Evolutionary conservation across 441 rosid species (phyloP), one percentile per base, ranked within the genome.

Genomic region (Melastoma candidum): DNA sequence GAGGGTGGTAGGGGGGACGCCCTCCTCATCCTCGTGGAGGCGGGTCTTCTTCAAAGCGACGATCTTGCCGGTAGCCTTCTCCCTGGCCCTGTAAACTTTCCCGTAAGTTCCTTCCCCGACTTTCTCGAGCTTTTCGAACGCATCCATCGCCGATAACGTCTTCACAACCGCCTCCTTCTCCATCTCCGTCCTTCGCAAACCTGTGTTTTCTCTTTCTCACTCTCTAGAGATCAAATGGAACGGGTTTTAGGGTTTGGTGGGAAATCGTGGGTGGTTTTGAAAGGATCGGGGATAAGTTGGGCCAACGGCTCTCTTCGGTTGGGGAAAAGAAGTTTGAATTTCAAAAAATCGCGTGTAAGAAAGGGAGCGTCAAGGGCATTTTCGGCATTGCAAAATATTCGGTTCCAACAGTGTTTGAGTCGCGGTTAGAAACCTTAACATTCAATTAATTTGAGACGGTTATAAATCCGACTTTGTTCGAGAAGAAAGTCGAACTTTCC

Each of bases 71-170:
- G 97, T 94, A 26, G 96, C 96, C 62, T 77, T 82, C 71, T 94
- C 97, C 59, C 86, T 78, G 12, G 97, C 97, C 74, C 95, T 68
- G 73, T 90, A 94, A 3, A 94, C 97, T 63, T 94, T 94, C 0
- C 95, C 97, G 68, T 90, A 94, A 2, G 97, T 94, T 6, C 99
- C 99, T 65, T 94, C 97, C 32, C 97, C 97, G 0, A 90, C 96
- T 64, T 94, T 94, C 82, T 94, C 99, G 3, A 90, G 85, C 73
- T 94, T 94, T 76, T 94, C 96, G 72, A 87, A 94, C 13, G 81
- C 82, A 48, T 90, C 92, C 96, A 83, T 94, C 13, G 82, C 95
- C 9, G 92, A 87, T 4, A 61, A 63, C 4, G 72, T 53, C 43
- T 11, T 22, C 54, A 24, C 17, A 13, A 4, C 41, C 8, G 65